Percentiles rank a stretch among this genome's conserved stretches.
Conservation (phyloP, 2,329 filamentous ascomycete genomes). For the Phyllosticta citrichinensis region DNA sequence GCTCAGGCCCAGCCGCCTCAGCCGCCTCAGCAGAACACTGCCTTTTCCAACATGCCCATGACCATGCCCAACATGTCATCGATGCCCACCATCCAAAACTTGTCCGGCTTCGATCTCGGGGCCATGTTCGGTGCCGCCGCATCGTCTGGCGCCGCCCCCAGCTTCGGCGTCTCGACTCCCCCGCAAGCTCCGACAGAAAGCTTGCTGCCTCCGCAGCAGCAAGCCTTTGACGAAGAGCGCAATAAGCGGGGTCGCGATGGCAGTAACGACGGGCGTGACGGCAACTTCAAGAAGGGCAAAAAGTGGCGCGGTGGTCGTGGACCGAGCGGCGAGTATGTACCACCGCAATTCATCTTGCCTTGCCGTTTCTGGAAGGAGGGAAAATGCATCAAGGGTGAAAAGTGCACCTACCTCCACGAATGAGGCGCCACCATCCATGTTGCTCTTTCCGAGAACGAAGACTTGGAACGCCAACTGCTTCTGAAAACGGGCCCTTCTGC, state of each 20-base stretch:
- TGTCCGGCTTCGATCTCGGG: slow-evolving; percentile 10
- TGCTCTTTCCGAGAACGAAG: no score
- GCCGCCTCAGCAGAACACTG: slow-evolving; percentile 9
- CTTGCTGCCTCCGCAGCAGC: slow-evolving; percentile 11
- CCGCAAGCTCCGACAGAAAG: slow-evolving; percentile 2
- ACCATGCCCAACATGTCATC: not conserved
- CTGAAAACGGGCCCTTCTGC: not conserved
- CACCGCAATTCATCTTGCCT: slow-evolving; percentile 33
- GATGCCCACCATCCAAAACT: not conserved
- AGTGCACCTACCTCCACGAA: slow-evolving; percentile 65
- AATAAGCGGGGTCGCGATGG: slow-evolving; percentile 27
- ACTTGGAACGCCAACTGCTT: not conserved
- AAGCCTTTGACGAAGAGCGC: slow-evolving; percentile 9
- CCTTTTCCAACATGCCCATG: not conserved
- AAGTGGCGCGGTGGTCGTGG: slow-evolving; percentile 49
- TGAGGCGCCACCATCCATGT: not conserved
- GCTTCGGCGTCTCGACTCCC: slow-evolving; percentile 1
- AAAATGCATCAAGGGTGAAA: slow-evolving; percentile 61
- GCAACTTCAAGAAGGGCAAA: slow-evolving; percentile 14
- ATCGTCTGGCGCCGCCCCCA: slow-evolving; percentile 2
- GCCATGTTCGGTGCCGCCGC: slow-evolving; percentile 5
- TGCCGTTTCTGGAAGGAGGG: slow-evolving; percentile 63
- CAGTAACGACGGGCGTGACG: slow-evolving; percentile 14
- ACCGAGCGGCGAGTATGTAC: slow-evolving; percentile 40
- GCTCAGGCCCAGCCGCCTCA: slow-evolving; percentile 5